phyloP scores from a whole-genome alignment of 2,329 filamentous ascomycete species.

The Pseudogymnoascus sp. region DNA sequence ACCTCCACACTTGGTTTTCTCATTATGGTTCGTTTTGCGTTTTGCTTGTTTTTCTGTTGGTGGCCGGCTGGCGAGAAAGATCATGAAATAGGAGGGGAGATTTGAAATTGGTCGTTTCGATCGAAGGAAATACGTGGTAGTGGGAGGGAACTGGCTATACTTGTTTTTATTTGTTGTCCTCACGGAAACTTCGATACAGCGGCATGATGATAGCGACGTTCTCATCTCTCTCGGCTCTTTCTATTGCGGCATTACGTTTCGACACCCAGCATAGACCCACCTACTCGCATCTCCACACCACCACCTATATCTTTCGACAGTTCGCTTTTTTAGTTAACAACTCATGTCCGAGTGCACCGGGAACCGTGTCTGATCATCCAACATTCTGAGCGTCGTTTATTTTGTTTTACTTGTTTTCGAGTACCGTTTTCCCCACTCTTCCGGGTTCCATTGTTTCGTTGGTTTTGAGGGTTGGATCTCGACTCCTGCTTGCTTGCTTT shows the following conservation, averaged over 20 bases:
- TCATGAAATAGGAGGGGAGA: background rate
- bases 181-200: constrained; percentile 5
- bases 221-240: background rate
- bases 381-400: constrained; percentile 1
- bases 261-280: background rate
- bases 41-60: background rate
- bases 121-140: background rate
- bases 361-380: constrained; percentile 8
- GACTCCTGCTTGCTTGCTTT: background rate
- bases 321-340: background rate
- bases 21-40: constrained; percentile 1
- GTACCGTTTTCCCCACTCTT: background rate
- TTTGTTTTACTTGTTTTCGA: background rate
- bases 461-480: background rate
- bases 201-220: constrained; percentile 1
- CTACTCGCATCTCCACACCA: background rate
- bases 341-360: background rate
- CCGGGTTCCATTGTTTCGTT: background rate
- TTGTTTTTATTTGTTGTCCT: constrained; percentile 5
- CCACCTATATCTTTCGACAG: background rate
- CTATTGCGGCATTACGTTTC: background rate
- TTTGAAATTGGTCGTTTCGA: constrained; percentile 1
- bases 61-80: background rate
- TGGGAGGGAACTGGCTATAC: constrained; percentile 1
- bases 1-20: constrained; percentile 2